Evolutionary conservation across 2,329 filamentous ascomycete species (phyloP), one percentile per base, ranked within the genome.

Genomic region (Arthrobotrys sphaeroides): DNA sequence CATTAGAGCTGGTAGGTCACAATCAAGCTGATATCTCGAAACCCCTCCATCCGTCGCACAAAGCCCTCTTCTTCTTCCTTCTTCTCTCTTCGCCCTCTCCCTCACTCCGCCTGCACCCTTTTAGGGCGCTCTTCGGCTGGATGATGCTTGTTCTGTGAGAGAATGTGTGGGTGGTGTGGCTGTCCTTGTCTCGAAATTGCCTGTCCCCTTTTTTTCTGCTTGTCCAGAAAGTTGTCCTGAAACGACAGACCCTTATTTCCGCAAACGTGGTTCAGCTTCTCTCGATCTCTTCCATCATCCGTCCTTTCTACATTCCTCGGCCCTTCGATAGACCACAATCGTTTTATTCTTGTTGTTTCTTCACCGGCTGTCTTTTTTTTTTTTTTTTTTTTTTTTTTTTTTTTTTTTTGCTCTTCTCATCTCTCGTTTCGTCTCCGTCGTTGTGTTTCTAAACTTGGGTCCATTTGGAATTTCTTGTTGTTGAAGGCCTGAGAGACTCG

Each of bases 1-100:
- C 69, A 86, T 88, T 78, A 83, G 86, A 83, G 86, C 86, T 80
- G 86, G 86, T 87, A 83, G 60, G 66, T 70, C 45, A 65, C 20
- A 36, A 55, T 26, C 28, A 66, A 77, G 84, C 77, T 73, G 68
- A 60, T 57, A 42, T 73, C 45, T 22, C 16, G 40, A 47, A 60
- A 47, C 62, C 70, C 70, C 70, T 61, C 57, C 70, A 40, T 65
- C 40, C 36, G 70, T 74, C 70, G 64, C 70, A 74, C 70, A 68
- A 57, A 31, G 33, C 51, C 40, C 38, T 57, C 45, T 51, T 24
- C 22, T 38, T 38, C 18, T 49, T 42, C 22, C 22, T 40, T 31
- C 16, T 22, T 26, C 47, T 26, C 38, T 57, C 45, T 51, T 24
- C 22, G 28, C 28, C 18, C 40, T 42, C 22, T n/a, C 28, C 22